These are phyloP conservation scores for Senna siamea DNA, from an alignment of 306 rosid species.

Conservation along the genomic window DNA sequence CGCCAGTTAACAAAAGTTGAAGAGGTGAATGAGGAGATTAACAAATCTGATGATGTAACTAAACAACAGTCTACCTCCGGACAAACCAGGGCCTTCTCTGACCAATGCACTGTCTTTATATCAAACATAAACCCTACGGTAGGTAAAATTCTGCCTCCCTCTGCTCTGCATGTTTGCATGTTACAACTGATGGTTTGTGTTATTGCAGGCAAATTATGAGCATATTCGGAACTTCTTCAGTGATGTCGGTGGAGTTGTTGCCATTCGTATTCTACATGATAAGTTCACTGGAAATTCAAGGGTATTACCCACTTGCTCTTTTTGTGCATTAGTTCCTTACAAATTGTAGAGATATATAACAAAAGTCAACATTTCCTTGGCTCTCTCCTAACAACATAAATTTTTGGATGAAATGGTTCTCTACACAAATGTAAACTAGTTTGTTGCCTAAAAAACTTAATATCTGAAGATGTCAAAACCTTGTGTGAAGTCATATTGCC, in stretches of 20 bases:
- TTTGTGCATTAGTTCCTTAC: constrained; percentile 3
- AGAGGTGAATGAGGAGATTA: constrained; percentile 45
- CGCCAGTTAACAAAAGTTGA: constrained; percentile 44
- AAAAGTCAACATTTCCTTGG: neutral
- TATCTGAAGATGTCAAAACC: constrained; percentile 9
- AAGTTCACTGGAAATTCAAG: constrained; percentile 89
- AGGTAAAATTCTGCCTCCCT: constrained; percentile 26
- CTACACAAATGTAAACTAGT: neutral
- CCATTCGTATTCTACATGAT: constrained; percentile 76
- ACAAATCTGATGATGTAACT: constrained; percentile 46
- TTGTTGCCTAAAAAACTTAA: constrained; percentile 20
- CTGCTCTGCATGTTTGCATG: neutral
- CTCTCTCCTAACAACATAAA: neutral
- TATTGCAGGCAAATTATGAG: constrained; percentile 70
- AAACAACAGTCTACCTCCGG: constrained; percentile 47
- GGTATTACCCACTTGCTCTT: constrained; percentile 56
- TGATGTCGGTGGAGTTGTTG: constrained; percentile 86
- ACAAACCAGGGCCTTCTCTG: constrained; percentile 61
- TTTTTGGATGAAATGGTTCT: neutral
- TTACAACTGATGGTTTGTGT: constrained; percentile 28
- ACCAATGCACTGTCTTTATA: constrained; percentile 86
- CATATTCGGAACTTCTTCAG: constrained; percentile 74
- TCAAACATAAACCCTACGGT: constrained; percentile 73
- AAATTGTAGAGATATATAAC: neutral
- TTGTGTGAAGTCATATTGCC: constrained; percentile 25